phyloP scores from a whole-genome alignment of 169 alveolate genomes.

The Theileria sp. region DNA sequence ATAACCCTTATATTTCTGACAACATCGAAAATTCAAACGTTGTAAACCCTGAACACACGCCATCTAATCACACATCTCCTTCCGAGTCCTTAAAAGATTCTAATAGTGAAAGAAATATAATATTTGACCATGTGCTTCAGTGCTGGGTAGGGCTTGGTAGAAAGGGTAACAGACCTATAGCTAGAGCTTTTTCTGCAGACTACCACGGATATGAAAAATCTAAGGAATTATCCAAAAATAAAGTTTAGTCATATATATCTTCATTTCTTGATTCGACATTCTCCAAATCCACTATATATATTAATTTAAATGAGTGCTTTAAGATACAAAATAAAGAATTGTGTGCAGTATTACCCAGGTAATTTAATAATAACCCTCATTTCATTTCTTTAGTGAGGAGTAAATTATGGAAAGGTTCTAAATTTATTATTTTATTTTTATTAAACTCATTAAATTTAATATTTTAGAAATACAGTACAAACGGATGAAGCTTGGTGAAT shows the following conservation, averaged over 20 bases:
- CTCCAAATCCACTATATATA: neutral
- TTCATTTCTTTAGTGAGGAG: slow-evolving; percentile 31
- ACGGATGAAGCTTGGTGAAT: slow-evolving; percentile 52
- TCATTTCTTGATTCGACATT: neutral
- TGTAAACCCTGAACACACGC: neutral
- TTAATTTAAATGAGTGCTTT: slow-evolving; percentile 31
- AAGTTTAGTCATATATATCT: neutral
- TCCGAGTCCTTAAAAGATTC: neutral
- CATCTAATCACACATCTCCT: neutral
- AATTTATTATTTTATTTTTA: neutral
- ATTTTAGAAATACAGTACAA: slow-evolving; percentile 46
- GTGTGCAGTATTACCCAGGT: slow-evolving; percentile 66
- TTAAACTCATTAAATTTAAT: neutral
- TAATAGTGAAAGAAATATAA: slow-evolving; percentile 11
- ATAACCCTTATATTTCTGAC: neutral
- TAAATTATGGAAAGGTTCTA: slow-evolving; percentile 60
- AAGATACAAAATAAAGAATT: slow-evolving; percentile 34
- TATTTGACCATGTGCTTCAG: slow-evolving; percentile 57
- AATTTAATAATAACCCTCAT: neutral
- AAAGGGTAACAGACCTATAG: slow-evolving; percentile 39
- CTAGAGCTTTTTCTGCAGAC: slow-evolving; percentile 66
- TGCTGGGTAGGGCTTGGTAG: slow-evolving; percentile 66
- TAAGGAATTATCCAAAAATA: slow-evolving; percentile 15
- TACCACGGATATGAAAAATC: slow-evolving; percentile 62
- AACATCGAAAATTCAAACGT: slow-evolving; percentile 13